Evolutionary conservation across 1,284 basidiomycete species (phyloP).

Genomic region (Cutaneotrichosporon sp.): DNA sequence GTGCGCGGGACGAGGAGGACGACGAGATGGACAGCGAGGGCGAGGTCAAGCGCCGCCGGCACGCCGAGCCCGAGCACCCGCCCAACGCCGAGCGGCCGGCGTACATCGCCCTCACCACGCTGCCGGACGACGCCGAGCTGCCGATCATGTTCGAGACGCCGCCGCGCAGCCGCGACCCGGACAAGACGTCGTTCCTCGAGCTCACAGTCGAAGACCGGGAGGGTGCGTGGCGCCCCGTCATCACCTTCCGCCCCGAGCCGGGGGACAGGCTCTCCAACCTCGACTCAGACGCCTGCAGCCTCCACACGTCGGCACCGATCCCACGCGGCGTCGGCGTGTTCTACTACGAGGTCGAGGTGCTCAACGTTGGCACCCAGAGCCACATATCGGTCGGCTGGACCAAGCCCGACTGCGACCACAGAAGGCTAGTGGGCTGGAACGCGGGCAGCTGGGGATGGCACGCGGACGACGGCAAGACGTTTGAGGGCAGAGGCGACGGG

Average conservation of each 20-base stretch:
- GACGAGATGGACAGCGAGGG: not conserved
- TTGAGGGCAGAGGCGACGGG: constrained; percentile 71
- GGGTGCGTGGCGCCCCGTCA: constrained; percentile 22
- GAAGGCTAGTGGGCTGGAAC: constrained; percentile 86
- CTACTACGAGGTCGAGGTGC: constrained; percentile 84
- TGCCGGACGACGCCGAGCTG: constrained; percentile 13
- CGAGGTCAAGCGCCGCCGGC: constrained; percentile 3
- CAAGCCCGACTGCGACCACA: constrained; percentile 61
- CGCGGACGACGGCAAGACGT: constrained; percentile 83
- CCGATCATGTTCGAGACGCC: constrained; percentile 16
- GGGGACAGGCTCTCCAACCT: constrained; percentile 43
- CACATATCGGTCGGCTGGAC: constrained; percentile 80
- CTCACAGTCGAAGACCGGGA: constrained; percentile 7
- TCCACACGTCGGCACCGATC: constrained; percentile 70
- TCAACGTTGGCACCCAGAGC: constrained; percentile 62
- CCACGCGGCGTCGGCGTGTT: constrained; percentile 82
- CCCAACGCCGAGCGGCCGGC: constrained; percentile 9
- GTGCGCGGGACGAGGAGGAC: too few species aligned
- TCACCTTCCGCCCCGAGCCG: constrained; percentile 46
- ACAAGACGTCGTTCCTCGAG: constrained; percentile 14
- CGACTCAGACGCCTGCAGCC: constrained; percentile 77
- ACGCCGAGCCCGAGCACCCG: not conserved
- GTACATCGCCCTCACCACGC: constrained; percentile 57
- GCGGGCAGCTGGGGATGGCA: constrained; percentile 89
- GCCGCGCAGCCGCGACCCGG: not conserved